These are phyloP conservation scores for Massariosphaeria phaeospora DNA, from an alignment of 495 filamentous ascomycete species.

Conservation along the genomic window DNA sequence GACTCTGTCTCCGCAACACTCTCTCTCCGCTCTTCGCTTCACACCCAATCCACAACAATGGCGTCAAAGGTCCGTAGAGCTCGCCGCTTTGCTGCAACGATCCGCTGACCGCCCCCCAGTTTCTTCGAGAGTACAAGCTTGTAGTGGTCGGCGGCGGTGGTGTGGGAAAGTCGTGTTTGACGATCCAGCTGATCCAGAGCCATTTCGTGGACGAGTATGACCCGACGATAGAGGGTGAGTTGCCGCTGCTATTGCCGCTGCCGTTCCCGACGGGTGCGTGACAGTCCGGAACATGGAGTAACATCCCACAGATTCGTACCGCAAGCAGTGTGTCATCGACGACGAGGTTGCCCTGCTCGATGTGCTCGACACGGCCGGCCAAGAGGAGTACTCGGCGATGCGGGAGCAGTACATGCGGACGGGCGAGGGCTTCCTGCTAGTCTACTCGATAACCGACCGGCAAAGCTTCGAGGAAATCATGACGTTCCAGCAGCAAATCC, in stretches of 20 bases:
- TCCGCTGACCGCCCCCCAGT: conserved; percentile 50
- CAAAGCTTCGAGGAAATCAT: conserved; percentile 97
- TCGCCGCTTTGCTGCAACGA: background rate
- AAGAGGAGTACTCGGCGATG: conserved; percentile 99
- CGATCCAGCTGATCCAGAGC: conserved; percentile 96
- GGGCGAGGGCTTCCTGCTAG: conserved; percentile 93
- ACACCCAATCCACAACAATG: conserved; percentile 28
- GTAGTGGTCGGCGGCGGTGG: conserved; percentile 97
- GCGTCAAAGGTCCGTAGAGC: conserved; percentile 31
- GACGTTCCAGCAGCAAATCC: conserved; percentile 97
- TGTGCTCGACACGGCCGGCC: conserved; percentile 94
- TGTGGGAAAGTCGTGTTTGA: conserved; percentile 98
- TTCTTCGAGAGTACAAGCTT: conserved; percentile 97
- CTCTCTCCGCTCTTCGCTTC: background rate
- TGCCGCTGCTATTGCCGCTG: too few species aligned
- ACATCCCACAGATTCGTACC: conserved; percentile 76
- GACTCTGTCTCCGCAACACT: background rate
- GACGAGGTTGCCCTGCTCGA: conserved; percentile 96
- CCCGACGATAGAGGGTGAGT: conserved; percentile 94
- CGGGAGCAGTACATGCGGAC: conserved; percentile 99
- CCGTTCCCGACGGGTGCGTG: background rate
- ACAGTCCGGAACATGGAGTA: conserved; percentile 26
- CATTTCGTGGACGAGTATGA: conserved; percentile 99
- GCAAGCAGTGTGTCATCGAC: conserved; percentile 98
- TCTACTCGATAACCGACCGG: conserved; percentile 96